Conservation (phyloP, 164 flowering plant species). For the Liquidambar formosana region DNA sequence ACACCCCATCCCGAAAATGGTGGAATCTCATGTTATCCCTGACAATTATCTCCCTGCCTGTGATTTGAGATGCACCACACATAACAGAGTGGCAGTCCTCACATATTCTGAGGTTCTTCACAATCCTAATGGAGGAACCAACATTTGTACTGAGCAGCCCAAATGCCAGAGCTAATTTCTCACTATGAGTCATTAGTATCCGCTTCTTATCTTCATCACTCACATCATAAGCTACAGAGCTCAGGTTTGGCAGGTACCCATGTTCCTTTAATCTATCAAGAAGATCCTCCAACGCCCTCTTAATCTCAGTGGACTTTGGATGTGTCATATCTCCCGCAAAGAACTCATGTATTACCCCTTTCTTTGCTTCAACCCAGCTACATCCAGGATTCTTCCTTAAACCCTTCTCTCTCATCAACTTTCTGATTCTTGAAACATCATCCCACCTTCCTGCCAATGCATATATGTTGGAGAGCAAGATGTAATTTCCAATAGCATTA, state of each 20-base stretch:
- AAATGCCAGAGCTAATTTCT: constrained; percentile 44
- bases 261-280: constrained; percentile 16
- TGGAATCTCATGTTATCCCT: constrained; percentile 45
- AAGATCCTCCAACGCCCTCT: constrained; percentile 26
- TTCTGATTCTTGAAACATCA: constrained; percentile 32
- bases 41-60: constrained; percentile 36
- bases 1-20: constrained; percentile 35
- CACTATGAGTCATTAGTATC: constrained; percentile 33
- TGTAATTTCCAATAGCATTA: constrained; percentile 31
- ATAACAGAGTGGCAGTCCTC: constrained; percentile 41
- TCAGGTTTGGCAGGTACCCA: constrained; percentile 35
- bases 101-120: constrained; percentile 43
- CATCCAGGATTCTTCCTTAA: constrained; percentile 37
- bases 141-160: constrained; percentile 24
- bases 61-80: constrained; percentile 32
- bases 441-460: constrained; percentile 37
- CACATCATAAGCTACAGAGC: constrained; percentile 28
- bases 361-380: constrained; percentile 37
- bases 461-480: constrained; percentile 37
- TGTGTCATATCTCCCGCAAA: constrained; percentile 35
- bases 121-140: constrained; percentile 26
- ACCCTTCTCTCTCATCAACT: constrained; percentile 30
- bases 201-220: constrained; percentile 34
- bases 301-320: constrained; percentile 27
- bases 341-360: constrained; percentile 36